Conservation (phyloP, 768 basidiomycete species). For the Boletus pseudopeckii region DNA sequence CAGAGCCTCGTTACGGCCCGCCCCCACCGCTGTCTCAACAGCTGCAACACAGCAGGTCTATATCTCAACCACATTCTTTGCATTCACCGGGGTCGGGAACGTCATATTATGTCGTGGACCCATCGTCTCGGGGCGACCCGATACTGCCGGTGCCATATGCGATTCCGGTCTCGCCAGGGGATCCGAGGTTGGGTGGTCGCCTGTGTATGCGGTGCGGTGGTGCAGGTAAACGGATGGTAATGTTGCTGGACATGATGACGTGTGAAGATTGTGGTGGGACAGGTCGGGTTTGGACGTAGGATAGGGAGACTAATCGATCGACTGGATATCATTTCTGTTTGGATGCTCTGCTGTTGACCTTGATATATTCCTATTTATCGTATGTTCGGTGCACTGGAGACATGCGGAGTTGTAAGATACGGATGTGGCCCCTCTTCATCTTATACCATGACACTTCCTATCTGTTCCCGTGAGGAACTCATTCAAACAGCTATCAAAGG, state of each 20-base stretch:
- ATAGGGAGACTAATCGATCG: not conserved
- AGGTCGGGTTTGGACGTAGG: constrained; percentile 49
- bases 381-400: not conserved
- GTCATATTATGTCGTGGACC: constrained; percentile 28
- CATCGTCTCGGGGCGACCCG: constrained; percentile 6
- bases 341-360: not conserved
- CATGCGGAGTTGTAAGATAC: no score
- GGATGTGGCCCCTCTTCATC: not conserved
- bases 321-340: constrained; percentile 1
- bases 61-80: constrained; percentile 16
- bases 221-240: constrained; percentile 45
- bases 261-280: constrained; percentile 63
- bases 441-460: constrained; percentile 28
- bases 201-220: constrained; percentile 68
- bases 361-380: not conserved
- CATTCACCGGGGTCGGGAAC: not conserved
- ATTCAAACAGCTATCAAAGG: constrained; percentile 47
- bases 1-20: not conserved
- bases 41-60: constrained; percentile 14
- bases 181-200: constrained; percentile 64
- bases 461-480: constrained; percentile 44
- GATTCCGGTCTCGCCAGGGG: constrained; percentile 55
- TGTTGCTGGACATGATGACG: constrained; percentile 50
- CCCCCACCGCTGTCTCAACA: constrained; percentile 5
- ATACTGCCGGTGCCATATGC: constrained; percentile 38